These are phyloP conservation scores for Pseudogymnoascus sp. DNA, from an alignment of 2,329 filamentous ascomycete species.

Conservation along the genomic window DNA sequence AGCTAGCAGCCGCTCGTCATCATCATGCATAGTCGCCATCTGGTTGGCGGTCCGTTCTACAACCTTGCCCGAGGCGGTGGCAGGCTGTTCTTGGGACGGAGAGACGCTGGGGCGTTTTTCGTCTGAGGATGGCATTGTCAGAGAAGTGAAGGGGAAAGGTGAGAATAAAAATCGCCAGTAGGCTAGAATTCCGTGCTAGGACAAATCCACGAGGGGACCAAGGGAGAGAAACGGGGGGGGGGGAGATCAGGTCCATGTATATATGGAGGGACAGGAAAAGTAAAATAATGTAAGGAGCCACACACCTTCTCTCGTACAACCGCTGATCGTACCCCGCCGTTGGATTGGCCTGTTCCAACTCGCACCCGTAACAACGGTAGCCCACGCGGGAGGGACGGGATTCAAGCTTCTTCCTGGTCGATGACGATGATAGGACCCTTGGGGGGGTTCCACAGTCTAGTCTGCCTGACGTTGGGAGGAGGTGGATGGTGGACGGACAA, in stretches of 20 bases:
- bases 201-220: conserved; percentile 1
- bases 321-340: conserved; percentile 5
- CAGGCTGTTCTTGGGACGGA: not conserved
- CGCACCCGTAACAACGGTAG: conserved; percentile 6
- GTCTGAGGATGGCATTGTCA: not conserved
- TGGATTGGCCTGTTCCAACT: not conserved
- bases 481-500: not conserved
- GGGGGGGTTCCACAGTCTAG: not conserved
- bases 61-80: not conserved
- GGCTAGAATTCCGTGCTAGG: not conserved
- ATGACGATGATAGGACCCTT: conserved; percentile 1
- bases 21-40: conserved; percentile 45
- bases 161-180: not conserved
- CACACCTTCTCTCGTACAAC: not conserved
- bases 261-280: not conserved
- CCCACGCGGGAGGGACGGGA: conserved; percentile 4
- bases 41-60: not conserved
- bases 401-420: conserved; percentile 5
- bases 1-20: conserved; percentile 51
- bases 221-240: not conserved
- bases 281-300: not conserved
- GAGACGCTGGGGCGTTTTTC: not conserved
- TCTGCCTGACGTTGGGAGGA: conserved; percentile 1
- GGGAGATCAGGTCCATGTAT: not conserved
- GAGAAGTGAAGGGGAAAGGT: not conserved